Evolutionary conservation across 345 rosid species (phyloP).

Genomic region (Eucalyptus sideroxylon): DNA sequence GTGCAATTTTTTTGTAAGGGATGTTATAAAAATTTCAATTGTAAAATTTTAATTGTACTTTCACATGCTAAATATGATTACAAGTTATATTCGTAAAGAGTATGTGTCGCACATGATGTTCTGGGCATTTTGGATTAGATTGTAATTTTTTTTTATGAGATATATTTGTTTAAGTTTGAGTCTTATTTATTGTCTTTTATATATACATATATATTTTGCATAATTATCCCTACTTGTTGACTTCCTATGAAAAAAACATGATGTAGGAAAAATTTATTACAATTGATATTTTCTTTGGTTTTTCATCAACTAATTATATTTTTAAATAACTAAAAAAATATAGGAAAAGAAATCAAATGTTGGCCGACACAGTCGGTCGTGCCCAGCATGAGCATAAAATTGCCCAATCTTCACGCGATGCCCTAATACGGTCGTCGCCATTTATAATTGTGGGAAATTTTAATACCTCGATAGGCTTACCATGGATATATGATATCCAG

Average conservation of each 20-base stretch:
- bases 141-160: background rate
- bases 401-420: background rate
- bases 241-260: background rate
- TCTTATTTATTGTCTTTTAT: background rate
- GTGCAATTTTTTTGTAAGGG: background rate
- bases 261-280: background rate
- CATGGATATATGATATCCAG: background rate
- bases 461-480: background rate
- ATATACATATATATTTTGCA: background rate
- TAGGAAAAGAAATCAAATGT: background rate
- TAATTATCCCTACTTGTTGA: background rate
- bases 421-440: background rate
- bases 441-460: background rate
- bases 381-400: background rate
- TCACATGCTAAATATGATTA: background rate
- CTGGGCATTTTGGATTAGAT: background rate
- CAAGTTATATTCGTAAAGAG: accelerated
- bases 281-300: background rate
- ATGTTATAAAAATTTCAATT: too few species aligned
- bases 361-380: accelerated
- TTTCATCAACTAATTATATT: background rate
- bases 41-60: background rate
- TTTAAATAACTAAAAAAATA: background rate
- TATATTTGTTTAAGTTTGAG: background rate
- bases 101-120: background rate